Conservation (phyloP, 2,329 filamentous ascomycete genomes). For the Fusarium irregulare region DNA sequence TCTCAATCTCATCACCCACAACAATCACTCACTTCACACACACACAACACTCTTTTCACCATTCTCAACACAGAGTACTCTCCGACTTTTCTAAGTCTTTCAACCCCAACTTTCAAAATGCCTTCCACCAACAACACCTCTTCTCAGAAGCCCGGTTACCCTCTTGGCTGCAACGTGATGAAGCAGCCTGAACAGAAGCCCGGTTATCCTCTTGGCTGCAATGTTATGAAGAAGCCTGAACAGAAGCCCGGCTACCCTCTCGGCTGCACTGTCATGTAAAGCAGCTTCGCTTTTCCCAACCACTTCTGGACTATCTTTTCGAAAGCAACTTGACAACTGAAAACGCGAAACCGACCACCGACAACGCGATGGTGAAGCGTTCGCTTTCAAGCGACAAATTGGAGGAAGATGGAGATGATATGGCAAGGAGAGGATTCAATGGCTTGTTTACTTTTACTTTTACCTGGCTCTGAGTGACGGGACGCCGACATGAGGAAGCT, state of each 20-base stretch:
- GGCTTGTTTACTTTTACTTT: conserved; percentile 28
- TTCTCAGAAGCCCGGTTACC: conserved; percentile 44
- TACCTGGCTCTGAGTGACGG: conserved; percentile 35
- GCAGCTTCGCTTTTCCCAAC: neutral
- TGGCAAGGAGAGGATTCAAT: conserved; percentile 23
- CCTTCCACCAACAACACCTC: conserved; percentile 47
- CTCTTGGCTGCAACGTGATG: conserved; percentile 48
- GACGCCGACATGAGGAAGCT: conserved; percentile 38
- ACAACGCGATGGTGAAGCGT: conserved; percentile 4
- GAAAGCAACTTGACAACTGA: conserved; percentile 5
- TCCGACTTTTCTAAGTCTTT: conserved; percentile 43
- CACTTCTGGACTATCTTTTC: neutral
- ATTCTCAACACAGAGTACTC: conserved; percentile 45
- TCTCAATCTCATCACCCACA: conserved; percentile 20
- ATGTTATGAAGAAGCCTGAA: conserved; percentile 36
- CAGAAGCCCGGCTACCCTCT: conserved; percentile 44
- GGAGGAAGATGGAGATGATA: conserved; percentile 22
- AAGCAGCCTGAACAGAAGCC: conserved; percentile 23
- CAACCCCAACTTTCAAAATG: conserved; percentile 48
- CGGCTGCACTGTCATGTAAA: conserved; percentile 53
- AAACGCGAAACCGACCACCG: neutral
- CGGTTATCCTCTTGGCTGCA: conserved; percentile 46
- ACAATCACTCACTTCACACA: conserved; percentile 34
- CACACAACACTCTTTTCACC: conserved; percentile 38
- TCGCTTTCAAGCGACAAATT: conserved; percentile 10